phyloP scores from a whole-genome alignment of 2,329 filamentous ascomycete species.

The Anthostomella pinea region DNA sequence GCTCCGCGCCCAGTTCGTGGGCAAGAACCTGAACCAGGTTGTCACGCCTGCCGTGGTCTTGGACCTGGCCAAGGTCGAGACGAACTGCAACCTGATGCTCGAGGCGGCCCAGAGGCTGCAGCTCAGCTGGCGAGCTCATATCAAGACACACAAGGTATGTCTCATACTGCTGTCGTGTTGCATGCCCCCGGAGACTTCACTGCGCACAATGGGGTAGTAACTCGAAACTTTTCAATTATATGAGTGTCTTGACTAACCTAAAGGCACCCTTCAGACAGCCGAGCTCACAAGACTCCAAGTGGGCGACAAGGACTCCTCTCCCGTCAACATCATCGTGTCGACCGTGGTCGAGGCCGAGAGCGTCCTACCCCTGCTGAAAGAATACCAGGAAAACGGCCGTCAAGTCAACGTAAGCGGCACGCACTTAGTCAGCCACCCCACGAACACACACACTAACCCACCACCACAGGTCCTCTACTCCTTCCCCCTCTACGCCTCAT shows the following conservation, averaged over 20 bases:
- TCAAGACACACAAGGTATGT: constrained; percentile 78
- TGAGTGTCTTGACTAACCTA: no score
- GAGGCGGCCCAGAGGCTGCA: constrained; percentile 55
- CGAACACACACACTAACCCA: not conserved
- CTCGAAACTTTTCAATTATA: no score
- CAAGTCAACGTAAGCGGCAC: constrained; percentile 54
- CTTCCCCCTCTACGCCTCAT: constrained; percentile 63
- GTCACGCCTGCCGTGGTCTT: constrained; percentile 66
- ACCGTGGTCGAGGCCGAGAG: constrained; percentile 73
- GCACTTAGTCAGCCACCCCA: not conserved
- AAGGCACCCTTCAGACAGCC: no score
- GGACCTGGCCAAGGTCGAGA: constrained; percentile 62
- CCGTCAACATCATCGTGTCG: constrained; percentile 65
- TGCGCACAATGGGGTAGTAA: no score
- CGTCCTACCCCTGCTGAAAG: constrained; percentile 56
- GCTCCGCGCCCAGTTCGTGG: constrained; percentile 48
- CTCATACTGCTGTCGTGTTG: no score
- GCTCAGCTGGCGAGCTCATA: constrained; percentile 70
- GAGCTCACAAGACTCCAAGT: constrained; percentile 69
- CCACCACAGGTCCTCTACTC: constrained; percentile 62
- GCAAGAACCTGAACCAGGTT: constrained; percentile 57
- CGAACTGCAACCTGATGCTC: constrained; percentile 72
- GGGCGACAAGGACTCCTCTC: constrained; percentile 46
- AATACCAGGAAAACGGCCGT: constrained; percentile 53
- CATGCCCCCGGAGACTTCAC: no score